Evolutionary conservation across 495 filamentous ascomycete genomes (phyloP).

Genomic region (Podospora appendiculata): DNA sequence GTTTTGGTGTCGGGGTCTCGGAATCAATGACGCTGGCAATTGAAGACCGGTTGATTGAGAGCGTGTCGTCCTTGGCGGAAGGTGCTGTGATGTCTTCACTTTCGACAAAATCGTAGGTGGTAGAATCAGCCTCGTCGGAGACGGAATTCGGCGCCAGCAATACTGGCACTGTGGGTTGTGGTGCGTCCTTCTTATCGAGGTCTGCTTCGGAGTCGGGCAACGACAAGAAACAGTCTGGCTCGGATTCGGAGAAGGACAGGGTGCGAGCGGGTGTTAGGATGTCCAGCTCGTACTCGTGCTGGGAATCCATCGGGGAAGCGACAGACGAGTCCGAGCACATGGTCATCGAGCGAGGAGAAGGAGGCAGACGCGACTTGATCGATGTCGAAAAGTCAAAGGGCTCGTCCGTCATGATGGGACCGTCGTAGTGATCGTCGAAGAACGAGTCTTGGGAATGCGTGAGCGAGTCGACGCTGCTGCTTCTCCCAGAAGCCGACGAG

Average conservation of each 20-base stretch:
- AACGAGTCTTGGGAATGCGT: slow-evolving; percentile 17
- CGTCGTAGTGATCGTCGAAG: slow-evolving; percentile 30
- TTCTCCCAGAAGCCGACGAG: slow-evolving; percentile 18
- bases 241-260: slow-evolving; percentile 38
- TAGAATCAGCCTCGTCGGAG: no score
- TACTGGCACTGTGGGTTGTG: slow-evolving; percentile 24
- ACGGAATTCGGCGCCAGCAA: slow-evolving; percentile 24
- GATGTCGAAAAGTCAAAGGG: slow-evolving; percentile 25
- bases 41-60: neutral
- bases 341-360: slow-evolving; percentile 41
- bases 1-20: slow-evolving; percentile 32
- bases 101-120: slow-evolving; percentile 13
- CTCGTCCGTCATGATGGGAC: slow-evolving; percentile 33
- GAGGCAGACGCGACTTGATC: slow-evolving; percentile 24
- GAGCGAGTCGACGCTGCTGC: slow-evolving; percentile 17
- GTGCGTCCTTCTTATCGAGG: slow-evolving; percentile 16
- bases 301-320: slow-evolving; percentile 19
- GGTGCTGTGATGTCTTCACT: slow-evolving; percentile 6
- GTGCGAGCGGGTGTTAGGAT: slow-evolving; percentile 30
- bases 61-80: neutral
- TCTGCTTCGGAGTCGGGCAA: slow-evolving; percentile 1
- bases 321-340: slow-evolving; percentile 37
- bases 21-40: slow-evolving; percentile 18
- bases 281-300: slow-evolving; percentile 16
- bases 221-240: slow-evolving; percentile 25